These are phyloP conservation scores for Tephrocybe rancida DNA, from an alignment of 768 basidiomycete genomes.

Conservation along the genomic window DNA sequence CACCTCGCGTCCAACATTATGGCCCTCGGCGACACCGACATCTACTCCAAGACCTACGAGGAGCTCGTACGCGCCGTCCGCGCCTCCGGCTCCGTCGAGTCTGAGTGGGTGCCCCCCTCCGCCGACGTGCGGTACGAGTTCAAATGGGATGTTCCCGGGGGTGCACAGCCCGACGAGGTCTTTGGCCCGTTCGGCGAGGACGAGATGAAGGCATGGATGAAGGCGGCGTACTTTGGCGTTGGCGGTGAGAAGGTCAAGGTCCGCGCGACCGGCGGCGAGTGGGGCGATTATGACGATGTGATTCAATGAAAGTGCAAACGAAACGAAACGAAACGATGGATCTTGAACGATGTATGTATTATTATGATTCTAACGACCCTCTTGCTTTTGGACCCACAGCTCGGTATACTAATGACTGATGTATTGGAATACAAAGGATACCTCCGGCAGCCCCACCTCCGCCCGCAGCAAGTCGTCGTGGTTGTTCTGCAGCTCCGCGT, in stretches of 20 bases:
- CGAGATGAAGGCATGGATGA: constrained; percentile 80
- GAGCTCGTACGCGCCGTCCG: constrained; percentile 79
- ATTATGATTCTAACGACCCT: neutral
- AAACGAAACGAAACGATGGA: too few relatives aligned
- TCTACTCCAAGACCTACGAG: constrained; percentile 87
- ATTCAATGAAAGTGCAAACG: constrained; percentile 48
- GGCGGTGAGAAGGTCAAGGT: constrained; percentile 80
- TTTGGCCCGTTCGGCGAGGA: constrained; percentile 85
- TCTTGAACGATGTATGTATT: neutral
- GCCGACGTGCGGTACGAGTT: constrained; percentile 82
- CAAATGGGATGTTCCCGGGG: constrained; percentile 67
- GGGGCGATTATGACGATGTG: constrained; percentile 73
- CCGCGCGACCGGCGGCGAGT: constrained; percentile 65
- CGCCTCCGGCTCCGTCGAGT: constrained; percentile 66
- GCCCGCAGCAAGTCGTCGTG: constrained; percentile 95
- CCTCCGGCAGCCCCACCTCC: constrained; percentile 79
- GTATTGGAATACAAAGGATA: constrained; percentile 97
- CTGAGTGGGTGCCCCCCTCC: constrained; percentile 75
- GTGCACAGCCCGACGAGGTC: constrained; percentile 46
- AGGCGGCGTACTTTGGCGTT: constrained; percentile 80
- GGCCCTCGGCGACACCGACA: constrained; percentile 82
- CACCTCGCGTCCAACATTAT: constrained; percentile 88
- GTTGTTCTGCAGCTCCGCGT: constrained; percentile 82
- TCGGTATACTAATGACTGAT: constrained; percentile 71
- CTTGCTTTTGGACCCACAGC: neutral